These are phyloP conservation scores for Nematocida sp. DNA, from an alignment of 371 early-diverging fungal genomes.

Conservation along the genomic window DNA sequence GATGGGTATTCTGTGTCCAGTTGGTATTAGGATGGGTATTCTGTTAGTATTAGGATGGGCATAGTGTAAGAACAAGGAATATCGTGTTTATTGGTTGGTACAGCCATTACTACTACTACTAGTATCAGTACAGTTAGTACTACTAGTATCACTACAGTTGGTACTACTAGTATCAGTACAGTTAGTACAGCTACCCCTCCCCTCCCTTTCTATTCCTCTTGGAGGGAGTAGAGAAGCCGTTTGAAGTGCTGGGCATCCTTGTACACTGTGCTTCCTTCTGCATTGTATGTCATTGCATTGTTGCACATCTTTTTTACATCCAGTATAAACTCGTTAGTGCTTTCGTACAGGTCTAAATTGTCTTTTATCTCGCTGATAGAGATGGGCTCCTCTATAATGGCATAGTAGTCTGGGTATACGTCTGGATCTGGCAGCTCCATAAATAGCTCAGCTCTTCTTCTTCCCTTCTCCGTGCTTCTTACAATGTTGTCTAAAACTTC, in stretches of 20 bases:
- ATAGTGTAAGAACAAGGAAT: no score
- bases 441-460: conserved; percentile 32
- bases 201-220: conserved; percentile 6
- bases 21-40: no score
- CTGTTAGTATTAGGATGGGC: no score
- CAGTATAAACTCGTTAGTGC: conserved; percentile 52
- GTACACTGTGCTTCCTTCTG: conserved; percentile 46
- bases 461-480: conserved; percentile 4
- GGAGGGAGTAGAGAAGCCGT: conserved; percentile 2
- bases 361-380: conserved; percentile 61
- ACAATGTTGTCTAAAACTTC: conserved; percentile 5
- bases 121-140: no score
- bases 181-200: no score
- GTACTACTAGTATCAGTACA: no score
- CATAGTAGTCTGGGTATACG: conserved; percentile 73
- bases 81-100: no score
- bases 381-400: conserved; percentile 75
- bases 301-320: conserved; percentile 58
- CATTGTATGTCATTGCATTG: conserved; percentile 59
- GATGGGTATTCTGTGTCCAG: no score
- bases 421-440: conserved; percentile 37
- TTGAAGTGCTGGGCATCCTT: conserved; percentile 37
- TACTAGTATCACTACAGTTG: no score
- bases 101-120: no score
- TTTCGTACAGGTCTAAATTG: conserved; percentile 52